Evolutionary conservation across 352 stramenopile species (phyloP).

Genomic region (Pythium folliculosum): DNA sequence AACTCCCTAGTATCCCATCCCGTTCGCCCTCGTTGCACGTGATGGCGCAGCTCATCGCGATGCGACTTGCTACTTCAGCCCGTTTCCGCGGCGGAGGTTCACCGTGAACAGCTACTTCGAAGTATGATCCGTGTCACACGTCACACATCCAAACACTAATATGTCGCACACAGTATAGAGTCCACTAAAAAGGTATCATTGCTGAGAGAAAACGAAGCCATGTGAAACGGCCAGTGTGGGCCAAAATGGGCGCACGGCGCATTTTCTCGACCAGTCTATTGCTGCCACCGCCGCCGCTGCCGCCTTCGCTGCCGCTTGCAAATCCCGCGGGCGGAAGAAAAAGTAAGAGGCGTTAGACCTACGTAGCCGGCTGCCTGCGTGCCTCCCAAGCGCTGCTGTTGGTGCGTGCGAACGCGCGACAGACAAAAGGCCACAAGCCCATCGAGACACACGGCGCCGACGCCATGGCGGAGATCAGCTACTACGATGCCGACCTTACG

Average conservation of each 20-base stretch:
- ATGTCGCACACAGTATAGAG: not conserved
- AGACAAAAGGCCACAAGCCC: not conserved
- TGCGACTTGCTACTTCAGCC: too few species aligned
- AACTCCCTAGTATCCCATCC: too few species aligned
- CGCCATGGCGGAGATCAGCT: constrained; percentile 84
- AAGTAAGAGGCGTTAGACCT: constrained; percentile 1
- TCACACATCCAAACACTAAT: not conserved
- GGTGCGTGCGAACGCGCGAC: not conserved
- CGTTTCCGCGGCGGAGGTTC: too few species aligned
- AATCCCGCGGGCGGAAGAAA: not conserved
- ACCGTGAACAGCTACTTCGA: too few species aligned
- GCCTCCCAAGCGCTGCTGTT: not conserved
- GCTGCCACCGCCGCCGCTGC: not conserved
- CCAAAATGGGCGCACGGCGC: constrained; percentile 6
- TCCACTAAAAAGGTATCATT: not conserved
- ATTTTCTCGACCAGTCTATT: not conserved
- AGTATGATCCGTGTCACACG: too few species aligned
- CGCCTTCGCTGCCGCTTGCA: not conserved
- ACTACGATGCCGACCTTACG: constrained; percentile 85
- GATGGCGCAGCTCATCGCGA: too few species aligned
- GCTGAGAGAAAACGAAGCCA: constrained; percentile 11
- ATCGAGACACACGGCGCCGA: not conserved
- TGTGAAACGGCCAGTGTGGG: constrained; percentile 10
- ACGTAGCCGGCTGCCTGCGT: not conserved
- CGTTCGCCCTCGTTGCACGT: too few species aligned